Evolutionary conservation across 2,329 filamentous ascomycete genomes (phyloP).

Genomic region (Sporothrix luriei): DNA sequence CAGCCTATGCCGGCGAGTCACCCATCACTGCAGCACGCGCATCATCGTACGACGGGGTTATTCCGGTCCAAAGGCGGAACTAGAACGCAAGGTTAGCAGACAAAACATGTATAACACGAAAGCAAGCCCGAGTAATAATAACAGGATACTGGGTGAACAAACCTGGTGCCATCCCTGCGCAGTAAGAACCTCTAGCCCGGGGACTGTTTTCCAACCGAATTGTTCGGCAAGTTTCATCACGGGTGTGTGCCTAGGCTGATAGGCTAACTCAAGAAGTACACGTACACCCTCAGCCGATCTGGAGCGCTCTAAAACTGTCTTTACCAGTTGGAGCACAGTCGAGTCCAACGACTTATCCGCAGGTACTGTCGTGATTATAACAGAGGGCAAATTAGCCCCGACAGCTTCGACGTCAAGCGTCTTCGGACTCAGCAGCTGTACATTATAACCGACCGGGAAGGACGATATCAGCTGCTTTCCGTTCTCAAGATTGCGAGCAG

Average conservation of each 20-base stretch:
- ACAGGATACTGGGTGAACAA: constrained; percentile 43
- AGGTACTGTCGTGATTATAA: constrained; percentile 88
- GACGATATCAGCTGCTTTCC: constrained; percentile 66
- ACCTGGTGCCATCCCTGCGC: constrained; percentile 90
- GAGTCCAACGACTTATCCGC: constrained; percentile 81
- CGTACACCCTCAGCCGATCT: constrained; percentile 46
- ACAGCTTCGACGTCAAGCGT: constrained; percentile 49
- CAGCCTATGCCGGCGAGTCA: constrained; percentile 31
- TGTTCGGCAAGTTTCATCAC: constrained; percentile 81
- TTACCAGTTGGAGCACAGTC: constrained; percentile 66
- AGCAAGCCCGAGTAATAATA: neutral
- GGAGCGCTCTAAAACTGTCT: constrained; percentile 52
- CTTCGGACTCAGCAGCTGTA: constrained; percentile 63
- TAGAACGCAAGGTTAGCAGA: constrained; percentile 40
- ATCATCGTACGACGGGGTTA: constrained; percentile 70
- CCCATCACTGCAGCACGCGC: constrained; percentile 64
- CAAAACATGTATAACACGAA: neutral
- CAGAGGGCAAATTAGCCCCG: constrained; percentile 57
- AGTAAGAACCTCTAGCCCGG: constrained; percentile 84
- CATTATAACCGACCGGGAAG: constrained; percentile 74
- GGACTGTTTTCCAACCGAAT: constrained; percentile 78
- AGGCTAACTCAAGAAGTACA: constrained; percentile 91
- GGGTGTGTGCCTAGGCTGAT: constrained; percentile 81
- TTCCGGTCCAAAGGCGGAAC: constrained; percentile 84
- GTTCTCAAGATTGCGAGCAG: constrained; percentile 74